Percentiles rank a stretch among this genome's conserved stretches.
These are phyloP conservation scores for Emericellopsis atlantica DNA, from an alignment of 2,329 filamentous ascomycete species.

Conservation along the genomic window DNA sequence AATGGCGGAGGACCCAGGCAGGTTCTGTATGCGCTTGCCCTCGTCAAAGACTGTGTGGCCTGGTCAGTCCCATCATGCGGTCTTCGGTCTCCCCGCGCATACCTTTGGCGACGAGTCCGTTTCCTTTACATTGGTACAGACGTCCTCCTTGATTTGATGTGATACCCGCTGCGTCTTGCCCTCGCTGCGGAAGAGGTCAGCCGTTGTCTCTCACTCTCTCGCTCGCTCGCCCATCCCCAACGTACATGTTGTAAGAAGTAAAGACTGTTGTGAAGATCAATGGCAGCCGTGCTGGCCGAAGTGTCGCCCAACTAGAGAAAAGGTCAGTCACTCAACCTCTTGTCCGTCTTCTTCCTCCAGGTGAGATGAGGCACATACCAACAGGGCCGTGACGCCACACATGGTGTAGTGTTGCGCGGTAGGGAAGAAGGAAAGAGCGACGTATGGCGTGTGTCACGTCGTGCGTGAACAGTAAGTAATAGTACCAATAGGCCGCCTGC, in stretches of 20 bases:
- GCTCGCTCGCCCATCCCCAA: constrained; percentile 1
- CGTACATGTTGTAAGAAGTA: constrained; percentile 50
- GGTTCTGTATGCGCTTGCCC: constrained; percentile 49
- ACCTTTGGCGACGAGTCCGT: constrained; percentile 69
- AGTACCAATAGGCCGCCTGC: too few species aligned
- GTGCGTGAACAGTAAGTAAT: too few species aligned
- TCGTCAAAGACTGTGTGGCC: constrained; percentile 62
- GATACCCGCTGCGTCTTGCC: constrained; percentile 83
- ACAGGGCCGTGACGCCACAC: constrained; percentile 1
- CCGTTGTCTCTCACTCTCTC: background rate
- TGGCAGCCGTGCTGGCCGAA: constrained; percentile 33
- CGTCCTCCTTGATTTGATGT: constrained; percentile 62
- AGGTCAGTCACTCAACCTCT: background rate
- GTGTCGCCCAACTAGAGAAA: constrained; percentile 11
- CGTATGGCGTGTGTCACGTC: too few species aligned
- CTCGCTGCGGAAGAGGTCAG: constrained; percentile 38
- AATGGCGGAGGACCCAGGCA: constrained; percentile 69
- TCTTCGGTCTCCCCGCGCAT: too few species aligned
- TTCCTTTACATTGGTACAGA: constrained; percentile 82
- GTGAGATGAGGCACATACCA: background rate
- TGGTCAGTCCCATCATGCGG: too few species aligned
- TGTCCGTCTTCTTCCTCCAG: background rate
- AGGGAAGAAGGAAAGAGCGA: too few species aligned
- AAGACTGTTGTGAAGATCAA: constrained; percentile 54
- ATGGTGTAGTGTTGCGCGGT: background rate